Base-by-base conservation (phyloP, 2,329 filamentous ascomycete species). In the Hyphodiscus sp. region DNA sequence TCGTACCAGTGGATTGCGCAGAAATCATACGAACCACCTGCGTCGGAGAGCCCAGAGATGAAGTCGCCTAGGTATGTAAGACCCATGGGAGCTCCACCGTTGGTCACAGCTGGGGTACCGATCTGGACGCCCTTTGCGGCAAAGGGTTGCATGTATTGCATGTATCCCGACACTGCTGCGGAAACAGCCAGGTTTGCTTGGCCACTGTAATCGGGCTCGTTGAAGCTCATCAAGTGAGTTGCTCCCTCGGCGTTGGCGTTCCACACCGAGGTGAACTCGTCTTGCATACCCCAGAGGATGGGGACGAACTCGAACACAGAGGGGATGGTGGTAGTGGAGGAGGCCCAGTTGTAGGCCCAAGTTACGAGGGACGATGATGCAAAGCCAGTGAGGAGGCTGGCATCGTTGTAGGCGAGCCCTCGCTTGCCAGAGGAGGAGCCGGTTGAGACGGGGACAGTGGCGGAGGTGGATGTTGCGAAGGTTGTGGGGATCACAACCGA, bases 261-360 rank as follows among this genome's bases (percentile, higher is more conserved):
- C 82, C 84, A 89, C 62, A 64, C 66, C 51, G 61, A 52, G 52
- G 74, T 74, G 67, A 79, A 74, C 13, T 70, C 68, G 10, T 64
- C 52, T 13, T 61, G 60, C 51, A 75, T 68, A 50, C 79, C 77
- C 83, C 81, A 88, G 47, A 88, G 78, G 71, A 82, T 86, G 58
- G 87, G 87, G 51, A 87, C 76, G 72, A 75, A 91, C 64, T 77
- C 73, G 63, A 83, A 65, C 48, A 65, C 66, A 19, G 68, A 66
- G 10, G 76, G 71, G 9, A 63, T 51, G 16, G 45, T 50, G 41
- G 72, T 68, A 47, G 73, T 63, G 11, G 58, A 58, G 46, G 76
- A 75, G 45, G 71, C 82, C 86, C 86, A 89, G 78, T 87, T 87
- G 76, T 86, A 87, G 47, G 71, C 77, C 81, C 85, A 89, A 42